phyloP scores from a whole-genome alignment of 2,329 filamentous ascomycete species.

The Hypoxylon sp. region DNA sequence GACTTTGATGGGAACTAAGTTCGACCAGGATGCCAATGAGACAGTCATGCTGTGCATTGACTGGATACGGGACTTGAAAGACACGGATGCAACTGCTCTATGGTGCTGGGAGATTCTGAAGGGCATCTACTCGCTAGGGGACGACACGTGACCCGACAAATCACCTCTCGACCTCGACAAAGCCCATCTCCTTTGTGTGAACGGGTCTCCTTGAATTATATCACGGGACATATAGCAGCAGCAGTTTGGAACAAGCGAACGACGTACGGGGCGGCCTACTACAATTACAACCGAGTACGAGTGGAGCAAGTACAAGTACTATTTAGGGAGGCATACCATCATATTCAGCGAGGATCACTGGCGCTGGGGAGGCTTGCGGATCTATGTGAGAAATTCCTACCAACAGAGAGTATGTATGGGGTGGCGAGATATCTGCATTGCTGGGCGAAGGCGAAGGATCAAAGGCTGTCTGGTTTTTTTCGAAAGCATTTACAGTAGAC shows the following conservation, averaged over 20 bases:
- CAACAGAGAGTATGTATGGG: slow-evolving; percentile 11
- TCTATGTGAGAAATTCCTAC: slow-evolving; percentile 15
- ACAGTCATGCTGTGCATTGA: slow-evolving; percentile 69
- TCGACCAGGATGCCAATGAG: slow-evolving; percentile 66
- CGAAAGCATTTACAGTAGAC: slow-evolving; percentile 39
- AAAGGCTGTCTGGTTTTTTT: slow-evolving; percentile 22
- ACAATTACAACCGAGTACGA: not conserved
- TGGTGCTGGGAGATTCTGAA: slow-evolving; percentile 70
- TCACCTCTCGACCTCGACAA: not conserved
- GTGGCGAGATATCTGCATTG: slow-evolving; percentile 38
- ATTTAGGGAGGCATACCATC: slow-evolving; percentile 16
- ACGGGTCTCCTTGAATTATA: slow-evolving; percentile 21
- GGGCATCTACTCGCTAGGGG: slow-evolving; percentile 61
- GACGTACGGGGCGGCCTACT: not conserved
- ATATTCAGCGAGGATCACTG: slow-evolving; percentile 29
- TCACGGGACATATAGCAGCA: slow-evolving; percentile 16
- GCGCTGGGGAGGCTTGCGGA: slow-evolving; percentile 39
- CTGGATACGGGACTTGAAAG: slow-evolving; percentile 71
- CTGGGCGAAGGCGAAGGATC: slow-evolving; percentile 37
- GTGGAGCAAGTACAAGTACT: not conserved
- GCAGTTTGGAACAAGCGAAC: slow-evolving; percentile 33
- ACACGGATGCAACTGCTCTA: slow-evolving; percentile 66
- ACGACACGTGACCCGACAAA: slow-evolving; percentile 40
- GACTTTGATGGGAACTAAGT: slow-evolving; percentile 62
- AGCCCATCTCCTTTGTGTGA: slow-evolving; percentile 14